Percentiles rank a stretch among this genome's conserved stretches.
Conservation (phyloP, 306 rosid genomes). For the Acmispon strigosus region DNA sequence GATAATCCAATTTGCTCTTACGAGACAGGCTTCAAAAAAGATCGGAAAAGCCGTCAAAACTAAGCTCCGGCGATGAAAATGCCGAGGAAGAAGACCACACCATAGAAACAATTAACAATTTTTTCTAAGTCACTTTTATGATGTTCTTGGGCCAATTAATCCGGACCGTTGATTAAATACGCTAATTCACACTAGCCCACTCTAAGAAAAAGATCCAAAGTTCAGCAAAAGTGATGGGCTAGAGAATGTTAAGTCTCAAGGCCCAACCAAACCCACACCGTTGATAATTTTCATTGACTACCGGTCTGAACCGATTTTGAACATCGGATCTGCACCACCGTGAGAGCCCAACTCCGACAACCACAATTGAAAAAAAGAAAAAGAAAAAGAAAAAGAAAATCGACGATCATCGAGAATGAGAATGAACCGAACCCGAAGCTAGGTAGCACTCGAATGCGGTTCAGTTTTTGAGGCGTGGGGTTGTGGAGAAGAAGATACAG, state of each 20-base stretch:
- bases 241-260: not conserved
- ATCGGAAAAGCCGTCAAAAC: no score
- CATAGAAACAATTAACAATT: no score
- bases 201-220: no score
- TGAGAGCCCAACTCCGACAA: not conserved
- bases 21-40: no score
- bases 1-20: no score
- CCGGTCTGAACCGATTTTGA: not conserved
- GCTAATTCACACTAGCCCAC: no score
- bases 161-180: no score
- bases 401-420: constrained; percentile 8
- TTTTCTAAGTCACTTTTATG: no score
- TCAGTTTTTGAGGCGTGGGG: constrained; percentile 21
- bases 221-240: no score
- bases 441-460: constrained; percentile 31
- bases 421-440: constrained; percentile 2
- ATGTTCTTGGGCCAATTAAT: no score
- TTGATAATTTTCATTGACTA: not conserved
- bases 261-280: not conserved
- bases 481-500: constrained; percentile 8
- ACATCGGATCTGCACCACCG: not conserved
- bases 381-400: not conserved
- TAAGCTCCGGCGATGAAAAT: no score
- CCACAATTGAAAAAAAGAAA: not conserved
- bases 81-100: no score